Evolutionary conservation across 2,329 filamentous ascomycete genomes (phyloP).

Genomic region (Clonostachys byssicola): DNA sequence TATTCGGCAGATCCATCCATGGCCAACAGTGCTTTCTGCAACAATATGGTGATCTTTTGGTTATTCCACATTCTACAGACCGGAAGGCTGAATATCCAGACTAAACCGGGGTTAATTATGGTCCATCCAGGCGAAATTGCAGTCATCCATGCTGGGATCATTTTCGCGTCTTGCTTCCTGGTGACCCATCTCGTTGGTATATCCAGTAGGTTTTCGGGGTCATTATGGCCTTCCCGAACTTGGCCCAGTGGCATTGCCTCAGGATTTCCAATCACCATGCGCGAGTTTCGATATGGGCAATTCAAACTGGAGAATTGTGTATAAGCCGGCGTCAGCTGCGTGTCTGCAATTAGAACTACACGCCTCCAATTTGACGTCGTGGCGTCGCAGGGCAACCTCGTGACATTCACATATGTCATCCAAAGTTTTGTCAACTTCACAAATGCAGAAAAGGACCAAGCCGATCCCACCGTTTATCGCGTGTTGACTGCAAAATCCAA

Average conservation of each 20-base stretch:
- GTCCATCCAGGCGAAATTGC: constrained; percentile 61
- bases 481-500: constrained; percentile 57
- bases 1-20: constrained; percentile 68
- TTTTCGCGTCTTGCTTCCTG: constrained; percentile 54
- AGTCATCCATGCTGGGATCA: constrained; percentile 59
- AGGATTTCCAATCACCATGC: constrained; percentile 67
- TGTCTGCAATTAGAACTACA: constrained; percentile 52
- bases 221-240: constrained; percentile 64
- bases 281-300: constrained; percentile 40
- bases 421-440: constrained; percentile 57
- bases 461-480: constrained; percentile 62
- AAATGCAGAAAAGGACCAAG: constrained; percentile 57
- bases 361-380: constrained; percentile 64
- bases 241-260: constrained; percentile 62
- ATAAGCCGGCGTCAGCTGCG: constrained; percentile 58
- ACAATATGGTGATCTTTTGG: constrained; percentile 62
- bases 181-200: constrained; percentile 59
- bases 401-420: constrained; percentile 65
- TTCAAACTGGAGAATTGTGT: constrained; percentile 39
- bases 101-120: constrained; percentile 57
- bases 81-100: constrained; percentile 60
- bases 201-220: constrained; percentile 63
- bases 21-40: constrained; percentile 68
- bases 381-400: constrained; percentile 67
- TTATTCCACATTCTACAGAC: constrained; percentile 66